Evolutionary conservation across 1,284 basidiomycete genomes (phyloP).

Genomic region (Leccinum variabile): DNA sequence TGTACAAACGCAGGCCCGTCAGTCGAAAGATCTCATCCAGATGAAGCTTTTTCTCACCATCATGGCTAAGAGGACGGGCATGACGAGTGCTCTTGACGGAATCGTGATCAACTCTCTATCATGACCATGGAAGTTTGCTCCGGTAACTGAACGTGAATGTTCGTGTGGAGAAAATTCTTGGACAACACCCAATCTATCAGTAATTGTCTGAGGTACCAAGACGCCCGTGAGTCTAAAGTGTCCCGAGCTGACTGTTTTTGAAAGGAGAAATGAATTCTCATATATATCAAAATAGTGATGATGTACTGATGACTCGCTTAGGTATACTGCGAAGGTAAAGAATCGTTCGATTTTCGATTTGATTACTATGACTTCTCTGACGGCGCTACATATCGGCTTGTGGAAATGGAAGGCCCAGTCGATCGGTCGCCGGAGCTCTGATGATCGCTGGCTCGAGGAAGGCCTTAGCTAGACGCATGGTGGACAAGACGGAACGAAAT

Average conservation of each 20-base stretch:
- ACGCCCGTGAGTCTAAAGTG: neutral
- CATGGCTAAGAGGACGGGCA: no score
- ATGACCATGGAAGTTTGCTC: neutral
- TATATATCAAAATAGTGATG: neutral
- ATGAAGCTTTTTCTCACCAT: neutral
- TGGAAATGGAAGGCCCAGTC: neutral
- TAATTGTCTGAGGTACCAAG: neutral
- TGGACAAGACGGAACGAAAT: neutral
- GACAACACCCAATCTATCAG: neutral
- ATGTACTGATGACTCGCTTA: neutral
- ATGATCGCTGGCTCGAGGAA: no score
- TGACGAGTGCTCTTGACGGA: no score
- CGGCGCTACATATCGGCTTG: neutral
- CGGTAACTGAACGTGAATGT: neutral
- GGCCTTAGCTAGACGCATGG: no score
- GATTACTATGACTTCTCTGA: neutral
- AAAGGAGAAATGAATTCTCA: neutral
- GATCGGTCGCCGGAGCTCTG: no score
- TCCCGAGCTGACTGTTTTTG: neutral
- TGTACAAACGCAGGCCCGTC: neutral
- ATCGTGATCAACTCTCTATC: no score
- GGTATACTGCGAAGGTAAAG: neutral
- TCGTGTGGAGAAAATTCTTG: neutral
- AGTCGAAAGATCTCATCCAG: neutral
- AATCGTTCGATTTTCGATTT: neutral